Evolutionary conservation across 139 green algal species (phyloP).

Genomic region (Tetraselmis striata): DNA sequence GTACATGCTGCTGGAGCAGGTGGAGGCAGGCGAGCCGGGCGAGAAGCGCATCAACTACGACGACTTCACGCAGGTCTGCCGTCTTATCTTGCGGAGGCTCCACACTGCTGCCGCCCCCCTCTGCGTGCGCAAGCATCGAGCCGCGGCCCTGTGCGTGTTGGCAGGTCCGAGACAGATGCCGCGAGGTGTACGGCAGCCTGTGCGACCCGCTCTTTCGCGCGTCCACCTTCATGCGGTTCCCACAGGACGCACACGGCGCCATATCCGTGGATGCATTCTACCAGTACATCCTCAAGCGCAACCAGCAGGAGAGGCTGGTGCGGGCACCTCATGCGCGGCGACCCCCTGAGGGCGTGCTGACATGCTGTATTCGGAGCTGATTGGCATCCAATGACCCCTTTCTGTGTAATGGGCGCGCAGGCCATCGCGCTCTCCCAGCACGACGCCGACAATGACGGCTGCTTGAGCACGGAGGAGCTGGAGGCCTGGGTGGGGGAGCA

Average conservation of each 20-base stretch:
- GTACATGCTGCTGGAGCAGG: slow-evolving; percentile 28
- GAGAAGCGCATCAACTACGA: slow-evolving; percentile 61
- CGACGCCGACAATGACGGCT: background rate
- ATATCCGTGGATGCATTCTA: slow-evolving; percentile 43
- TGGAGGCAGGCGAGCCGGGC: background rate
- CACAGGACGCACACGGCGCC: slow-evolving; percentile 39
- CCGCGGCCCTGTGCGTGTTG: background rate
- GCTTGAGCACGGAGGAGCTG: background rate
- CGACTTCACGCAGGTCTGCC: slow-evolving; percentile 37
- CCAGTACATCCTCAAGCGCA: slow-evolving; percentile 40
- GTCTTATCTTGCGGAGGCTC: too few species aligned
- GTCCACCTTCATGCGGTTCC: slow-evolving; percentile 48
- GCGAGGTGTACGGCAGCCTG: slow-evolving; percentile 30
- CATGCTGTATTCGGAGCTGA: too few species aligned
- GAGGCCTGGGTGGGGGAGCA: background rate
- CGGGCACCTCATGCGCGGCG: too few species aligned
- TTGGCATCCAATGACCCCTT: too few species aligned
- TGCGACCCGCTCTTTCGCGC: slow-evolving; percentile 49
- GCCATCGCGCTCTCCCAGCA: background rate
- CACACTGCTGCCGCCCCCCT: too few species aligned
- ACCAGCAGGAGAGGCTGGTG: background rate
- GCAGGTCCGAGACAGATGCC: slow-evolving; percentile 40
- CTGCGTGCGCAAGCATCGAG: too few species aligned
- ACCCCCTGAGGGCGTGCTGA: too few species aligned
- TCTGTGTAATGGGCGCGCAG: too few species aligned